A percentile compares a stretch with the other conserved stretches of the same genome.
These are phyloP conservation scores for Cryptococcus hybrid DNA, from an alignment of 1,284 basidiomycete species.

Conservation along the genomic window DNA sequence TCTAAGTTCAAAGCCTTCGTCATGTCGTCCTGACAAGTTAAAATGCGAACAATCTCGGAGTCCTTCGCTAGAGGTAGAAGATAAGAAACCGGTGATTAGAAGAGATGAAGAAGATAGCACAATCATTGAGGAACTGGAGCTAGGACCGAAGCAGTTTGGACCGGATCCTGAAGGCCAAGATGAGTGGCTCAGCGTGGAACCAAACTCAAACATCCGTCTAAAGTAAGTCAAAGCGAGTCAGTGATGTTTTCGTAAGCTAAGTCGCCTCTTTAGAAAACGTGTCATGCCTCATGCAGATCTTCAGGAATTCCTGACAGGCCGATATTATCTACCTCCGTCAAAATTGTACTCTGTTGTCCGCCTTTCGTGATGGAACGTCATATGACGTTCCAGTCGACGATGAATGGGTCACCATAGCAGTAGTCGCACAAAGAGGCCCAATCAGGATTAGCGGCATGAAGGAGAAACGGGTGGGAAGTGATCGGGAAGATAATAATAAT, in stretches of 20 bases:
- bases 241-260: slow-evolving; percentile 13
- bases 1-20: neutral
- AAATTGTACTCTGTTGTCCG: slow-evolving; percentile 81
- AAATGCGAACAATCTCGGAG: neutral
- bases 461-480: slow-evolving; percentile 11
- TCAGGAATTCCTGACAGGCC: slow-evolving; percentile 75
- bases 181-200: slow-evolving; percentile 71
- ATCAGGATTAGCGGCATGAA: slow-evolving; percentile 46
- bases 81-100: neutral
- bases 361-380: slow-evolving; percentile 70
- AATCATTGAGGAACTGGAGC: slow-evolving; percentile 67
- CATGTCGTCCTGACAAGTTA: neutral
- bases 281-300: slow-evolving; percentile 68
- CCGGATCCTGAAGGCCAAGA: slow-evolving; percentile 43
- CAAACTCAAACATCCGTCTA: slow-evolving; percentile 83
- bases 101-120: slow-evolving; percentile 62
- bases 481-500: slow-evolving; percentile 20
- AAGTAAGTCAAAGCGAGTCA: slow-evolving; percentile 54
- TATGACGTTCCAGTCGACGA: slow-evolving; percentile 88
- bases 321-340: slow-evolving; percentile 84
- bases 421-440: slow-evolving; percentile 81
- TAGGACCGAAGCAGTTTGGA: slow-evolving; percentile 67
- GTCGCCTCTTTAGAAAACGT: slow-evolving; percentile 59
- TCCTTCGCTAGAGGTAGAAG: neutral
- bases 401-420: slow-evolving; percentile 88